These are phyloP conservation scores for Yarrowia yakushimensis DNA, from an alignment of 805 yeast species.

Conservation along the genomic window DNA sequence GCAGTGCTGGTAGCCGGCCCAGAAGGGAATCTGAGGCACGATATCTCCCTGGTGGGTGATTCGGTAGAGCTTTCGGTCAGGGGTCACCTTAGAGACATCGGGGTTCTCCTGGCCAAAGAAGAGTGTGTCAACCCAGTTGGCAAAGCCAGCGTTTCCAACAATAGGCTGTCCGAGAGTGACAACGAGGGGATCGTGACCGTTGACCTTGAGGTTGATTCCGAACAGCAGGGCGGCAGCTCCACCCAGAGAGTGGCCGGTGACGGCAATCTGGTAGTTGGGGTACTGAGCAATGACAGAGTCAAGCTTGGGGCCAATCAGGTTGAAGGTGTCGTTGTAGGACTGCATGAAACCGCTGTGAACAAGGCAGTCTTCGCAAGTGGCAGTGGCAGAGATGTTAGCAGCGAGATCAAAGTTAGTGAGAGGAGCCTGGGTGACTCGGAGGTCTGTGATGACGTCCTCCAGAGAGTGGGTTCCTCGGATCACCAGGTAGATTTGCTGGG, in stretches of 20 bases:
- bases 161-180: slow-evolving; percentile 16
- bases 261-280: slow-evolving; percentile 5
- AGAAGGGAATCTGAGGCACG: slow-evolving; percentile 17
- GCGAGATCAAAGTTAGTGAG: slow-evolving; percentile 4
- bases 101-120: slow-evolving; percentile 22
- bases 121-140: slow-evolving; percentile 15
- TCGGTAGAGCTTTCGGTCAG: slow-evolving; percentile 7
- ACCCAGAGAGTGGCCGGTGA: slow-evolving; percentile 19
- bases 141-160: slow-evolving; percentile 19
- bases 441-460: slow-evolving; percentile 6
- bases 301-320: neutral
- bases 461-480: slow-evolving; percentile 17
- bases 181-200: slow-evolving; percentile 21
- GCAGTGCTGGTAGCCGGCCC: slow-evolving; percentile 21
- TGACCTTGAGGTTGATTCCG: slow-evolving; percentile 19
- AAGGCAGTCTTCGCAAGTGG: neutral
- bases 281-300: neutral
- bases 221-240: slow-evolving; percentile 20
- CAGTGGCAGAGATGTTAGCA: neutral
- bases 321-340: slow-evolving; percentile 9
- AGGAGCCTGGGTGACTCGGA: neutral
- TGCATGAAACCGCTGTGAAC: slow-evolving; percentile 15
- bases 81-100: neutral
- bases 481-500: slow-evolving; percentile 10
- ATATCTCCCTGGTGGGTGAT: slow-evolving; percentile 14